A percentile compares a stretch with the other conserved stretches of the same genome.
phyloP scores from a whole-genome alignment of 768 basidiomycete species.

The Tulasnella calospora region DNA sequence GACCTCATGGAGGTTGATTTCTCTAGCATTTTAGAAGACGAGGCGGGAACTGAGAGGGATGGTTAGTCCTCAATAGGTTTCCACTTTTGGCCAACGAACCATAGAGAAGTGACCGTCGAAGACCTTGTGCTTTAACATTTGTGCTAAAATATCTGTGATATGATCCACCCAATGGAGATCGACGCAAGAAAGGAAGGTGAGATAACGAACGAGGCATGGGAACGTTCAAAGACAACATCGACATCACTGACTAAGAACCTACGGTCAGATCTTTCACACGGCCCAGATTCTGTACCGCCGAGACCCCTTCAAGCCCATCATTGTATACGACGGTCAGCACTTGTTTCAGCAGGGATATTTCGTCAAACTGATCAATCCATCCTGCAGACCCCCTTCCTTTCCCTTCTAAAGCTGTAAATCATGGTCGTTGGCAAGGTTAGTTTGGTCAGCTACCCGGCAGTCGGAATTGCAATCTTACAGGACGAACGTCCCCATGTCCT shows the following conservation, averaged over 20 bases:
- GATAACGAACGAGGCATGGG: not conserved
- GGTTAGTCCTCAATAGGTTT: not conserved
- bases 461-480: not conserved
- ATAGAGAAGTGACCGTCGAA: not conserved
- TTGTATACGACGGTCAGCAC: not conserved
- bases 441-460: slow-evolving; percentile 18
- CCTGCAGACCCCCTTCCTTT: not conserved
- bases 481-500: not conserved
- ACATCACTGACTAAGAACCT: not conserved
- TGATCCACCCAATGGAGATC: not conserved
- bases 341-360: not conserved
- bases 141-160: not conserved
- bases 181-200: not conserved
- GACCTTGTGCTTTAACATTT: not conserved
- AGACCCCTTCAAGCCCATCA: not conserved
- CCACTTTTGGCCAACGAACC: not conserved
- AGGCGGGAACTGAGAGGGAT: slow-evolving; percentile 58
- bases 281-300: not conserved
- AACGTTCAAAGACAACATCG: not conserved
- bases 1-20: slow-evolving; percentile 62
- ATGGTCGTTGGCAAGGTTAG: slow-evolving; percentile 90
- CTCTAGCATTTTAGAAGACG: slow-evolving; percentile 73
- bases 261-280: not conserved
- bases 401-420: slow-evolving; percentile 32
- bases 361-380: not conserved